phyloP scores from a whole-genome alignment of 768 basidiomycete species.

The Termitomyces sp. region DNA sequence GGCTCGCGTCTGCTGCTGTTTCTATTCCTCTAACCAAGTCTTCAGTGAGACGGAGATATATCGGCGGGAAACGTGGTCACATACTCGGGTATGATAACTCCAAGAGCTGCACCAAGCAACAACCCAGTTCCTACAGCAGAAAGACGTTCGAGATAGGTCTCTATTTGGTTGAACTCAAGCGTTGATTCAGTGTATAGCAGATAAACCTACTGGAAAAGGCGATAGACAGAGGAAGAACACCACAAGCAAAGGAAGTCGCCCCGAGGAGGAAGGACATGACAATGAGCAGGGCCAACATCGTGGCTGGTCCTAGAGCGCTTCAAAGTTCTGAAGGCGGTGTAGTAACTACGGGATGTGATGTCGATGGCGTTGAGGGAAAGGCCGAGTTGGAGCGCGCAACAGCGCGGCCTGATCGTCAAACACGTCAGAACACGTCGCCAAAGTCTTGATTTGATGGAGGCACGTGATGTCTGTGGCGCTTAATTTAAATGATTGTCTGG shows the following conservation, averaged over 20 bases:
- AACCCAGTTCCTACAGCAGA: constrained; percentile 74
- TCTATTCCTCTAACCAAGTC: constrained; percentile 64
- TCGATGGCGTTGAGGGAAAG: neutral
- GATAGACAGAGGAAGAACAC: constrained; percentile 74
- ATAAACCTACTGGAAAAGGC: constrained; percentile 59
- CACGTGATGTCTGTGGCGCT: neutral
- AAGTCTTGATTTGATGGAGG: neutral
- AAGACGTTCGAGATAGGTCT: constrained; percentile 38
- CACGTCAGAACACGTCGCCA: neutral
- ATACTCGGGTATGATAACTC: constrained; percentile 92
- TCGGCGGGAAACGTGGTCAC: constrained; percentile 24
- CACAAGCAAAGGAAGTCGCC: constrained; percentile 60
- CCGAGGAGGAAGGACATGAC: constrained; percentile 63
- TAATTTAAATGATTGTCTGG: no score
- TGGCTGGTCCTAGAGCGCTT: neutral
- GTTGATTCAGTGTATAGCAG: neutral
- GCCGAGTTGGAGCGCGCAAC: neutral
- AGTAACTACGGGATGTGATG: no score
- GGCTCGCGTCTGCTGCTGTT: constrained; percentile 38
- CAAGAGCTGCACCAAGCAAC: constrained; percentile 84
- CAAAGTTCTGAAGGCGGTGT: neutral
- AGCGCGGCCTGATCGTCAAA: neutral
- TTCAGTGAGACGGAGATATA: neutral
- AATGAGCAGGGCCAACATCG: constrained; percentile 38
- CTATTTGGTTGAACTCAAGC: constrained; percentile 16